phyloP scores from a whole-genome alignment of 164 flowering plant genomes.

The Buxus sempervirens region DNA sequence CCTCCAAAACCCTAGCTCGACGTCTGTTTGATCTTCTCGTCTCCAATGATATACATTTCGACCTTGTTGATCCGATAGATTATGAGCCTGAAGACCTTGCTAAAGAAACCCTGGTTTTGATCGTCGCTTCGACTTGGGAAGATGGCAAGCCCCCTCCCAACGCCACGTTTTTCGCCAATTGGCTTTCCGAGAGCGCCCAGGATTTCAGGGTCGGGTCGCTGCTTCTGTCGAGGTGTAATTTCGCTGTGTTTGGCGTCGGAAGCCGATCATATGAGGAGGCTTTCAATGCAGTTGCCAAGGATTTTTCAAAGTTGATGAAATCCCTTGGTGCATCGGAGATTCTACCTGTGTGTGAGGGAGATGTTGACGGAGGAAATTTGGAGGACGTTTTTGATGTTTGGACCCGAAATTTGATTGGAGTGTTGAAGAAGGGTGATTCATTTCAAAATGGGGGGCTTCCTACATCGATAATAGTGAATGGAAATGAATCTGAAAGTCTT shows the following conservation, averaged over 20 bases:
- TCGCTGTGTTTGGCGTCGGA: constrained; percentile 91
- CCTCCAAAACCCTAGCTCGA: constrained; percentile 75
- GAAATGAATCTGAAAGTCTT: constrained; percentile 37
- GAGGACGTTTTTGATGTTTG: constrained; percentile 70
- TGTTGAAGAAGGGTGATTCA: constrained; percentile 48
- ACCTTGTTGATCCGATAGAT: constrained; percentile 57
- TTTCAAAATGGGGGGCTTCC: constrained; percentile 28
- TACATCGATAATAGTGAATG: constrained; percentile 21
- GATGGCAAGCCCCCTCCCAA: constrained; percentile 63
- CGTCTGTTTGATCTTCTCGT: constrained; percentile 51
- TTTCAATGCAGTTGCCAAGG: constrained; percentile 69
- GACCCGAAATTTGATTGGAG: constrained; percentile 45
- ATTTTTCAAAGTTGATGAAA: constrained; percentile 43
- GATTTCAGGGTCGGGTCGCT: constrained; percentile 84
- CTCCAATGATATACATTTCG: constrained; percentile 38
- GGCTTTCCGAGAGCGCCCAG: constrained; percentile 78
- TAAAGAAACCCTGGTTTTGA: constrained; percentile 61
- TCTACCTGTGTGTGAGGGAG: constrained; percentile 58
- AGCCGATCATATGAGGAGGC: constrained; percentile 63
- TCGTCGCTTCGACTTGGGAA: constrained; percentile 94
- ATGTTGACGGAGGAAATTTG: constrained; percentile 72
- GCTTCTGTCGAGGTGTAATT: constrained; percentile 53
- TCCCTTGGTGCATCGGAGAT: constrained; percentile 72
- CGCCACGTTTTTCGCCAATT: constrained; percentile 54
- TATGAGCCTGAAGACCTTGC: constrained; percentile 92